phyloP scores from a whole-genome alignment of 1,284 basidiomycete genomes.

The Peniophora sp. region DNA sequence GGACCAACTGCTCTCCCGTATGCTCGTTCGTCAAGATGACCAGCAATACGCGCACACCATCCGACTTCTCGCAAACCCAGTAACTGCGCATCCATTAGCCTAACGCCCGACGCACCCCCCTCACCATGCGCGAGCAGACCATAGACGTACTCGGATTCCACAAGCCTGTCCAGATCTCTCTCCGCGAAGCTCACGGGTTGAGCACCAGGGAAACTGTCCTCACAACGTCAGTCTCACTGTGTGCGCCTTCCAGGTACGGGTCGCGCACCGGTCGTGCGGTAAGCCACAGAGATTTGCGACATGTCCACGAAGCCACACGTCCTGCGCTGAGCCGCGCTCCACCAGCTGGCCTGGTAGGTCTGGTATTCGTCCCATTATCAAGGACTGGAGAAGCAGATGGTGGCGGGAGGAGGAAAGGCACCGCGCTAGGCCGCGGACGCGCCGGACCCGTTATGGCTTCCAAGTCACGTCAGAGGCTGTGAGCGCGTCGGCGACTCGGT shows the following conservation, averaged over 20 bases:
- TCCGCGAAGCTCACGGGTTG: constrained; percentile 86
- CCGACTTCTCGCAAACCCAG: constrained; percentile 99
- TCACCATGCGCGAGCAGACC: not conserved
- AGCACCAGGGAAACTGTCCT: constrained; percentile 77
- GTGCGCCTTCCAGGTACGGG: constrained; percentile 5
- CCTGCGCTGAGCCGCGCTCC: constrained; percentile 46
- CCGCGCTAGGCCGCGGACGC: no score
- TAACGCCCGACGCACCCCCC: constrained; percentile 1
- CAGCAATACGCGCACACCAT: constrained; percentile 88
- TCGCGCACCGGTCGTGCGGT: constrained; percentile 44
- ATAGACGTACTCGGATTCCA: constrained; percentile 72
- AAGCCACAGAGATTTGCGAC: constrained; percentile 64
- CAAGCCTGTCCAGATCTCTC: constrained; percentile 66
- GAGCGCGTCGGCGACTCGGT: no score
- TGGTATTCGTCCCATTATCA: constrained; percentile 41
- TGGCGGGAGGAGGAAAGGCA: not conserved
- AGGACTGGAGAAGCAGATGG: not conserved
- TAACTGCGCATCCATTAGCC: constrained; percentile 47
- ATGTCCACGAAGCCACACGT: constrained; percentile 51
- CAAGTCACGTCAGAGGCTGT: no score
- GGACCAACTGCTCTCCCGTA: constrained; percentile 66
- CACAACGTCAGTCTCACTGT: not conserved
- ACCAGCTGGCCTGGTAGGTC: constrained; percentile 58
- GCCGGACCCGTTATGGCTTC: no score
- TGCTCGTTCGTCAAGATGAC: constrained; percentile 70